Evolutionary conservation across 2,329 filamentous ascomycete genomes (phyloP).

Genomic region (Aureobasidium lini): DNA sequence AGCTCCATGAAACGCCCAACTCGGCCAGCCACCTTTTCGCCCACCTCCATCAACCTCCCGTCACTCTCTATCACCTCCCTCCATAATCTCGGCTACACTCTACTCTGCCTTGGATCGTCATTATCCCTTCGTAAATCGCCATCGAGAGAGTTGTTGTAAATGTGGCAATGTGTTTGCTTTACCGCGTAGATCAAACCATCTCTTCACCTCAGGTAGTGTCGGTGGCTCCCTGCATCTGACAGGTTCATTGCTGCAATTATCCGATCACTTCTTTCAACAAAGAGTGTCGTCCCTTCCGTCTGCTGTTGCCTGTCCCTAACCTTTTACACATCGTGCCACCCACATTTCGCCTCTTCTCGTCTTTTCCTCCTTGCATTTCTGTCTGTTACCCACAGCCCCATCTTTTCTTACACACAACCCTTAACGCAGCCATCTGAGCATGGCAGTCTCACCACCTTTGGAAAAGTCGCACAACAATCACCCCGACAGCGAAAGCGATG

Average conservation of each 20-base stretch:
- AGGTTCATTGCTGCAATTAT: neutral
- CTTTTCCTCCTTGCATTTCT: neutral
- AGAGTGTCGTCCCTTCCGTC: neutral
- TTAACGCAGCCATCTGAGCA: neutral
- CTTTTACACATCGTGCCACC: neutral
- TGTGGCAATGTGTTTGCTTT: too few relatives aligned
- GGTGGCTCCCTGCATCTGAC: neutral
- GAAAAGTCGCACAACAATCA: neutral
- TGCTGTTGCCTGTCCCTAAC: neutral
- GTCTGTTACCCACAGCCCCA: neutral
- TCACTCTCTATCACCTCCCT: too few relatives aligned
- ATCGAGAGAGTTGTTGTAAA: too few relatives aligned
- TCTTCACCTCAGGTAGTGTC: neutral
- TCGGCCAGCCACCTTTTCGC: neutral
- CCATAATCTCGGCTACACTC: too few relatives aligned
- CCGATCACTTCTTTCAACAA: neutral
- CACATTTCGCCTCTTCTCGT: neutral
- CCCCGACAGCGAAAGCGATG: constrained; percentile 9
- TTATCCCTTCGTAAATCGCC: neutral
- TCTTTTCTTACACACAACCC: too few relatives aligned
- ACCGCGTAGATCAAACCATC: neutral
- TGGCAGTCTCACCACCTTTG: neutral
- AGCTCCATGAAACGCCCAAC: neutral
- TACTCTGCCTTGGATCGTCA: neutral
- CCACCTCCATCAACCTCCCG: neutral